Base-by-base conservation (phyloP, 2,329 filamentous ascomycete species). In the Pseudophaeomoniella oleicola region DNA sequence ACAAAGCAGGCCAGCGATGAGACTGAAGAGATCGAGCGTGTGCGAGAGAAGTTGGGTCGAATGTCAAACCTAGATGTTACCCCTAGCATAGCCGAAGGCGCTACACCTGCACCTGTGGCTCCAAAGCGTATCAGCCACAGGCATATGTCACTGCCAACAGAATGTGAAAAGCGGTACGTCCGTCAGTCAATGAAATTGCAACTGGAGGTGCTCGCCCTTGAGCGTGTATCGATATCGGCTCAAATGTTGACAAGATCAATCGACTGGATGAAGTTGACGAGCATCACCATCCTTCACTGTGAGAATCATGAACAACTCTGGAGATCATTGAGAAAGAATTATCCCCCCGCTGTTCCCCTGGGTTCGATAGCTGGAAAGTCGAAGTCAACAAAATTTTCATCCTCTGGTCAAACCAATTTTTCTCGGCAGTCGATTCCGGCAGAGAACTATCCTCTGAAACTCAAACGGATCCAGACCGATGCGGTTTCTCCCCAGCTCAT, bases 401-500 rank as follows among this genome's bases (percentile, higher is more conserved):
- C 75, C 82, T 49, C 80, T 85, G 40, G 68, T 69, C 40, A 64
- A 86, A 4, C 88, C 46, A 46, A 29, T 51, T 35, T 41, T 41
- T 31, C 34, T 40, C 18, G 33, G 35, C 32, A 38, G 17, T 30
- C 41, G 16, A 19, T 44, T 32, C 34, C 42, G 15, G 22, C 40
- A 12, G 38, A 58, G 46, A 71, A 76, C 36, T 79, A 78, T 46
- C 64, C 67, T 38, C 62, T 90, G 9, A 72, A 71, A 4, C 59
- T 90, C 36, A 86, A 78, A 56, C 72, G 78, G 44, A 69, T 90
- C 11, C 80, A 87, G 49, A 84, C 80, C 1, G 81, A 90, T 55
- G 68, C 67, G 10, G 77, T 81, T 2, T 81, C 81, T 1, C 63
- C 71, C 5, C 66, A 77, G 16, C 60, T 90, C 12, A 73, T 90